A percentile compares a stretch with the other conserved stretches of the same genome.
phyloP scores from a whole-genome alignment of 441 rosid genomes.

The Erysimum cheiri region DNA sequence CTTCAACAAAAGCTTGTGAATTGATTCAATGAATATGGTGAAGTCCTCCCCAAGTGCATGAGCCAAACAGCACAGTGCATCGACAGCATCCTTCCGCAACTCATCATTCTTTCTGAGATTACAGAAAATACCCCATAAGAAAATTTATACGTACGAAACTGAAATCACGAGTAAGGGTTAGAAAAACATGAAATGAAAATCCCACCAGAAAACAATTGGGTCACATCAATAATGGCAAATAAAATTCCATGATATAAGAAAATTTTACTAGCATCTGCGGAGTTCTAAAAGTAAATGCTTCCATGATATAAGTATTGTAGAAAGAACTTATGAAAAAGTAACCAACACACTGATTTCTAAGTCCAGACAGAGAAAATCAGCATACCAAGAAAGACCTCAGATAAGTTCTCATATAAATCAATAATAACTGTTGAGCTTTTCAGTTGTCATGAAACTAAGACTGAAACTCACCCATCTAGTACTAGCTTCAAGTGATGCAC shows the following conservation, averaged over 20 bases:
- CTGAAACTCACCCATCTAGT: conserved; percentile 90
- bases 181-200: conserved; percentile 18
- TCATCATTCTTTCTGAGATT: conserved; percentile 86
- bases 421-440: conserved; percentile 13
- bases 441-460: conserved; percentile 31
- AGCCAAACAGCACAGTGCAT: conserved; percentile 98
- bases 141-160: not conserved
- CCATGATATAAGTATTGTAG: not conserved
- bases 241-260: conserved; percentile 8
- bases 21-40: conserved; percentile 92
- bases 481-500: conserved; percentile 99
- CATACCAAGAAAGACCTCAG: conserved; percentile 10
- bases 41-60: conserved; percentile 99
- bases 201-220: conserved; percentile 26
- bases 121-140: conserved; percentile 26
- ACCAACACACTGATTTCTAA: conserved; percentile 29
- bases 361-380: conserved; percentile 32
- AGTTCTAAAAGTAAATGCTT: conserved; percentile 6
- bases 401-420: conserved; percentile 20
- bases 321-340: conserved; percentile 25
- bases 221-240: conserved; percentile 22
- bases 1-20: conserved; percentile 87
- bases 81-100: conserved; percentile 93
- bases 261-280: conserved; percentile 11
- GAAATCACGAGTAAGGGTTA: conserved; percentile 20